phyloP scores from a whole-genome alignment of 495 filamentous ascomycete species.

The Penicillium crystallinum region DNA sequence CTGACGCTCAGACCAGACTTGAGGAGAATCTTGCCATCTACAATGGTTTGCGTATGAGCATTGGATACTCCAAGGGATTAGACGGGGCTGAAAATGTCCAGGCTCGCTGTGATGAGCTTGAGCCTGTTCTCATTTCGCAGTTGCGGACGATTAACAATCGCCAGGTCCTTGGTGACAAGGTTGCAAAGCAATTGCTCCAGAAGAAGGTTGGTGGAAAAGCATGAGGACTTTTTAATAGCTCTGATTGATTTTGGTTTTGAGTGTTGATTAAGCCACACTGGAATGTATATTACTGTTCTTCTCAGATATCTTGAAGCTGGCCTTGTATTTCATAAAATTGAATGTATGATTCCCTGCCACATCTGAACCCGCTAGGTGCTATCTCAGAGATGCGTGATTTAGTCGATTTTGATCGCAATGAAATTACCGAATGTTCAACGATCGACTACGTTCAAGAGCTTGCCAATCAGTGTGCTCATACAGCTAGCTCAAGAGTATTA shows the following conservation, averaged over 20 bases:
- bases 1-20: slow-evolving; percentile 15
- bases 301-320: slow-evolving; percentile 19
- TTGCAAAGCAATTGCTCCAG: not conserved
- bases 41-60: slow-evolving; percentile 28
- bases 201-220: not conserved
- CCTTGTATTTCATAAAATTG: slow-evolving; percentile 19
- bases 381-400: not conserved
- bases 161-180: not conserved
- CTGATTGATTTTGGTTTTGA: not conserved
- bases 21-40: slow-evolving; percentile 28
- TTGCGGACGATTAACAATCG: not conserved
- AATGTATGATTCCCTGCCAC: slow-evolving; percentile 2
- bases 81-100: slow-evolving; percentile 5
- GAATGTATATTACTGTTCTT: slow-evolving; percentile 25
- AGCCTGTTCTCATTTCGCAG: not conserved
- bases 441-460: not conserved
- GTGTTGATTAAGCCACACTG: slow-evolving; percentile 6
- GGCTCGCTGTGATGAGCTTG: slow-evolving; percentile 14
- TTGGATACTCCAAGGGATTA: slow-evolving; percentile 7
- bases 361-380: slow-evolving; percentile 1
- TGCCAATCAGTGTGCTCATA: not conserved
- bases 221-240: not conserved
- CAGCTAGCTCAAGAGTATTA: slow-evolving; percentile 35
- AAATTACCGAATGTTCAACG: not conserved
- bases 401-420: not conserved